These are phyloP conservation scores for Solanum gracilifrons DNA, from an alignment of 257 asterid species.

Conservation along the genomic window DNA sequence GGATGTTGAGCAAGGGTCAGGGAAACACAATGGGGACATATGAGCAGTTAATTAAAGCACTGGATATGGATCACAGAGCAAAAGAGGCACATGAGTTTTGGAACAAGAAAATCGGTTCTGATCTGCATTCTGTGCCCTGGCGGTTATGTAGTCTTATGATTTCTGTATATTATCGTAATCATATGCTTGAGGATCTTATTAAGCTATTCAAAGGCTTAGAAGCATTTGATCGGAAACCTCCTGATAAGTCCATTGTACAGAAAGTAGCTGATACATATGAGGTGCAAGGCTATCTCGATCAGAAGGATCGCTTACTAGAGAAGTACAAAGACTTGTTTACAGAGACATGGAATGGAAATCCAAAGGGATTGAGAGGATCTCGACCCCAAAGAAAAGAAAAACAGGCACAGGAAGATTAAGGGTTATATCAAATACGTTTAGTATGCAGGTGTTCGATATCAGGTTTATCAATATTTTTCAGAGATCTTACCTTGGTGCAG, in stretches of 20 bases:
- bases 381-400: conserved; percentile 18
- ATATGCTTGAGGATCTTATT: conserved; percentile 64
- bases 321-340: conserved; percentile 57
- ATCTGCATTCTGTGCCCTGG: conserved; percentile 81
- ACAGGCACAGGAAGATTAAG: background rate
- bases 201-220: conserved; percentile 74
- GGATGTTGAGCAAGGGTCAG: conserved; percentile 96
- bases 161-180: conserved; percentile 63
- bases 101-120: conserved; percentile 60
- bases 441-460: background rate
- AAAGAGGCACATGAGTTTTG: conserved; percentile 68
- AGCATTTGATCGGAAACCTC: conserved; percentile 68
- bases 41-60: conserved; percentile 65
- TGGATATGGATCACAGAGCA: conserved; percentile 70
- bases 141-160: conserved; percentile 61
- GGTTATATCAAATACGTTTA: background rate
- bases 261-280: conserved; percentile 76
- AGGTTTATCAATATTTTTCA: background rate
- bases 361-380: conserved; percentile 19
- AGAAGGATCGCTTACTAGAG: conserved; percentile 55
- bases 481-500: background rate
- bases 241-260: conserved; percentile 57
- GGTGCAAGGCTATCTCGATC: conserved; percentile 45
- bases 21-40: conserved; percentile 72
- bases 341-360: conserved; percentile 10